Evolutionary conservation across 2,329 filamentous ascomycete genomes (phyloP).

Genomic region (Botryotinia globosa): DNA sequence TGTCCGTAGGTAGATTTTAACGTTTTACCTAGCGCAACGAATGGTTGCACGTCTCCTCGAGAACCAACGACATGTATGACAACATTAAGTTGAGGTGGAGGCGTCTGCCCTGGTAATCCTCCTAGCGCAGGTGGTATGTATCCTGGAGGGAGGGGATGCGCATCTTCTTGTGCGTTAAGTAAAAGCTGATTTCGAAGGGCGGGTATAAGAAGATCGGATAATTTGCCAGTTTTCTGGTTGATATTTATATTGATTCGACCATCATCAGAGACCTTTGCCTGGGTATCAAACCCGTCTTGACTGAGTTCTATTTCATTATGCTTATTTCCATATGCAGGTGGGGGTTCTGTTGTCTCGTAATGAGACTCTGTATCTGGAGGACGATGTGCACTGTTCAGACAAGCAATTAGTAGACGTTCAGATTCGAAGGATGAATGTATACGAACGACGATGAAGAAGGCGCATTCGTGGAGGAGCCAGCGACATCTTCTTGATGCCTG

Average conservation of each 20-base stretch:
- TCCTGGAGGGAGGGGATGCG: slow-evolving; percentile 55
- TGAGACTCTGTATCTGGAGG: slow-evolving; percentile 25
- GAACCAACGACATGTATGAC: slow-evolving; percentile 75
- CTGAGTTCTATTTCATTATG: slow-evolving; percentile 57
- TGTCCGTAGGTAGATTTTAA: slow-evolving; percentile 65
- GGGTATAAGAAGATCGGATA: slow-evolving; percentile 66
- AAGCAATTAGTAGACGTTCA: background rate
- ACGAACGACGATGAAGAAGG: slow-evolving; percentile 15
- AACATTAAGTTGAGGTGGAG: slow-evolving; percentile 61
- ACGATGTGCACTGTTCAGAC: background rate
- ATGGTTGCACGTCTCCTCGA: slow-evolving; percentile 73
- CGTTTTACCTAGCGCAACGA: slow-evolving; percentile 65
- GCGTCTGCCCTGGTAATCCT: slow-evolving; percentile 57
- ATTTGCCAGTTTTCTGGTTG: slow-evolving; percentile 63
- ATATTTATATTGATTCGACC: slow-evolving; percentile 79
- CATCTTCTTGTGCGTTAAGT: slow-evolving; percentile 46
- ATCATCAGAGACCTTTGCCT: slow-evolving; percentile 63
- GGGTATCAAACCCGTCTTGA: slow-evolving; percentile 61
- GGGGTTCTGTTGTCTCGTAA: slow-evolving; percentile 34
- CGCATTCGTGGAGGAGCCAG: background rate
- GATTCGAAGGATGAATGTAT: background rate
- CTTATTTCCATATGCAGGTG: slow-evolving; percentile 58
- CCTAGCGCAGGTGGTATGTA: slow-evolving; percentile 74
- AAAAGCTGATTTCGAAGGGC: slow-evolving; percentile 55
- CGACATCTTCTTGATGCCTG: background rate